A percentile compares a stretch with the other conserved stretches of the same genome.
phyloP scores from a whole-genome alignment of 768 basidiomycete genomes.

The Dioszegia hungarica region DNA sequence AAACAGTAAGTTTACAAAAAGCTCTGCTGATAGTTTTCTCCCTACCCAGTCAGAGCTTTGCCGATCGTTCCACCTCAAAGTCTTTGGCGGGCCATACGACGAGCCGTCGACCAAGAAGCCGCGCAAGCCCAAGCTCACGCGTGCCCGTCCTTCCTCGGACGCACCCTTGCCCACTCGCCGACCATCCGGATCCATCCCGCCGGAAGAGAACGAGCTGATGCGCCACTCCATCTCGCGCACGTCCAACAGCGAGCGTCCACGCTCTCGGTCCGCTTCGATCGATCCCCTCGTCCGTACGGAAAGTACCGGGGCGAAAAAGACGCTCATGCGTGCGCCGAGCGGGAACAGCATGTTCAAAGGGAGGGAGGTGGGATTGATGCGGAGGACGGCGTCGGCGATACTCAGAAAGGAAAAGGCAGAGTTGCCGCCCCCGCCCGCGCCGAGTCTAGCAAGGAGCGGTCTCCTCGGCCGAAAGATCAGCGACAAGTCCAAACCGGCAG shows the following conservation, averaged over 20 bases:
- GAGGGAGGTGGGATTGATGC: conserved; percentile 36
- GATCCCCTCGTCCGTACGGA: neutral
- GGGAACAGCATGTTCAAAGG: conserved; percentile 44
- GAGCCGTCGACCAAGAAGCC: conserved; percentile 21
- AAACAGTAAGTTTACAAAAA: conserved; percentile 20
- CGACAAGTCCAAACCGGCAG: conserved; percentile 15
- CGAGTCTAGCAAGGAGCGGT: conserved; percentile 6
- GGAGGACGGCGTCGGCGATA: conserved; percentile 30
- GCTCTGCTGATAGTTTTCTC: conserved; percentile 20
- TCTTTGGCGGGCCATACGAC: conserved; percentile 34
- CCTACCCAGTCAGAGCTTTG: conserved; percentile 22
- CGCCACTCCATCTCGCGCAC: conserved; percentile 4
- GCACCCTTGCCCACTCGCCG: neutral
- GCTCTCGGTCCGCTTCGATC: neutral
- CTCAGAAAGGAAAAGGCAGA: conserved; percentile 5
- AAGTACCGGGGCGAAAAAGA: conserved; percentile 5
- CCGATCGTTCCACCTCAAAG: conserved; percentile 32
- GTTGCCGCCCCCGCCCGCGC: neutral
- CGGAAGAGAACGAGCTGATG: neutral
- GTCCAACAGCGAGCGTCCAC: neutral
- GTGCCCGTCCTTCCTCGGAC: conserved; percentile 13
- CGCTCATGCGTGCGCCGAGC: conserved; percentile 24
- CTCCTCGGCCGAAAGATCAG: conserved; percentile 33
- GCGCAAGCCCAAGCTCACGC: conserved; percentile 35
- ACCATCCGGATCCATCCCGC: neutral